Percentiles rank a stretch among this genome's conserved stretches.
These are phyloP conservation scores for Scytalidium lignicola DNA, from an alignment of 2,329 filamentous ascomycete genomes.

Conservation along the genomic window DNA sequence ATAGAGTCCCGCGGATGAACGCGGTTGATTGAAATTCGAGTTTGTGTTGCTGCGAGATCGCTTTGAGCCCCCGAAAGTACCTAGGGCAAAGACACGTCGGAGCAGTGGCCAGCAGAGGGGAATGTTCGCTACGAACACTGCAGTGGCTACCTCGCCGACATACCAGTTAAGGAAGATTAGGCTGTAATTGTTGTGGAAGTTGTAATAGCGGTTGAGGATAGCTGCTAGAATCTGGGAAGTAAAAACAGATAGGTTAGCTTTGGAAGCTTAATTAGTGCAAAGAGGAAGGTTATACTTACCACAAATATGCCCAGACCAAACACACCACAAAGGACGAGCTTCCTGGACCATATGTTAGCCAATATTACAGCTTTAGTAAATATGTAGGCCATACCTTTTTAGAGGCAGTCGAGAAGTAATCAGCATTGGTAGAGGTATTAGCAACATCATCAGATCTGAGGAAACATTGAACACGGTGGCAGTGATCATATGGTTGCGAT, in stretches of 20 bases:
- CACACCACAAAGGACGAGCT: constrained; percentile 39
- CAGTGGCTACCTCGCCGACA: constrained; percentile 44
- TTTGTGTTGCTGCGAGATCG: background rate
- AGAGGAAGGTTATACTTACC: constrained; percentile 22
- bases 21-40: background rate
- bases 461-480: constrained; percentile 52
- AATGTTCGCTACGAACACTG: constrained; percentile 44
- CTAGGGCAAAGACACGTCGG: constrained; percentile 30
- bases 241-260: too few species aligned
- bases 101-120: constrained; percentile 45
- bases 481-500: constrained; percentile 48
- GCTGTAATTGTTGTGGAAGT: constrained; percentile 26
- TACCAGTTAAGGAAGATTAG: constrained; percentile 35
- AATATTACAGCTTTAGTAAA: background rate
- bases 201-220: constrained; percentile 40
- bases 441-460: constrained; percentile 50
- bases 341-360: constrained; percentile 30
- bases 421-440: constrained; percentile 45
- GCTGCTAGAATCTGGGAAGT: constrained; percentile 39
- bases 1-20: background rate
- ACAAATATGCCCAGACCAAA: constrained; percentile 39
- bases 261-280: too few species aligned
- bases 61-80: background rate
- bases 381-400: background rate
- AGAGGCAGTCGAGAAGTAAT: constrained; percentile 27